A percentile compares a stretch with the other conserved stretches of the same genome.
Conservation (phyloP, 192 early-diverging fungal species). For the Phycomyces blakesleeanus region DNA sequence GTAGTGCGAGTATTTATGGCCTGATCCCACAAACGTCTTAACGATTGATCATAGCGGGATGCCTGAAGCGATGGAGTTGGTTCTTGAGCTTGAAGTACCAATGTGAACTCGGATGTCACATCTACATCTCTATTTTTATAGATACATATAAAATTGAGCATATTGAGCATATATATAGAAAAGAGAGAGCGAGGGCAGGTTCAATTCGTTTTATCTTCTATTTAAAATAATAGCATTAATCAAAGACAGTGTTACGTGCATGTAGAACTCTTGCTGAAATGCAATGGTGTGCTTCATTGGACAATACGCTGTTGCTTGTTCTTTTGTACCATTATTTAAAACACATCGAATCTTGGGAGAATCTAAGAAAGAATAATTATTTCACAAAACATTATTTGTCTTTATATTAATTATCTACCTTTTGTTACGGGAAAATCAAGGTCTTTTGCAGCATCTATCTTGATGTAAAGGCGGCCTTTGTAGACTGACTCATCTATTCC, state of each 20-base stretch:
- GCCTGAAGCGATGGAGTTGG: not conserved
- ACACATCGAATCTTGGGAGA: constrained; percentile 17
- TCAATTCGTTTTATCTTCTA: not conserved
- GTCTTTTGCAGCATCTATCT: constrained; percentile 18
- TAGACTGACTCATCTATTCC: too few relatives aligned
- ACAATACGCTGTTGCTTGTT: constrained; percentile 1
- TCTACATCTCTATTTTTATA: not conserved
- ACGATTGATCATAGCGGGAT: not conserved
- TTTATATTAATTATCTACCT: not conserved
- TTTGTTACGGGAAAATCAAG: constrained; percentile 23
- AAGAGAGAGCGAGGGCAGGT: constrained; percentile 1
- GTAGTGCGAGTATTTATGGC: not conserved
- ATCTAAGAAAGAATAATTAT: constrained; percentile 4
- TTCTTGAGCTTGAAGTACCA: constrained; percentile 7
- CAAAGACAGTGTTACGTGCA: too few relatives aligned
- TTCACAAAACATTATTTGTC: not conserved
- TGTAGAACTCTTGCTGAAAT: constrained; percentile 24
- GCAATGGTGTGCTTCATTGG: constrained; percentile 14
- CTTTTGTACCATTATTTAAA: constrained; percentile 18
- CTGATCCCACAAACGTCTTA: not conserved
- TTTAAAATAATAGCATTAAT: too few relatives aligned
- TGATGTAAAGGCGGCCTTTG: constrained; percentile 15
- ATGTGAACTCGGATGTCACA: constrained; percentile 3
- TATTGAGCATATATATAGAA: too few relatives aligned
- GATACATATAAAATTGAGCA: too few relatives aligned